Conservation (phyloP, 805 yeast genomes). For the Cephaloascus albidus region DNA sequence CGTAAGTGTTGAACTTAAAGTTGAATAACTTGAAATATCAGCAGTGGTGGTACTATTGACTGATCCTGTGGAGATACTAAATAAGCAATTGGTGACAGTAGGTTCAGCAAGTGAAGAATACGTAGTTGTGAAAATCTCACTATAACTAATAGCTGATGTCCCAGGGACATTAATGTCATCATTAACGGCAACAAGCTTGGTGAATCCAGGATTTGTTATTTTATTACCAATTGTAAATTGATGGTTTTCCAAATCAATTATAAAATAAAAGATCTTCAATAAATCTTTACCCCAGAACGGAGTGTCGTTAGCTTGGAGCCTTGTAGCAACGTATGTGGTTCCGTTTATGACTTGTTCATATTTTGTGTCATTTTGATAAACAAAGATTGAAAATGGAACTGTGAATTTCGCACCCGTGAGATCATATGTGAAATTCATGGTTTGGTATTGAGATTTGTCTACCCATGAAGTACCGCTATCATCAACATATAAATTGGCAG, state of each 20-base stretch:
- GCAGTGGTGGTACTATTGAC: no score
- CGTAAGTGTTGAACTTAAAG: no score
- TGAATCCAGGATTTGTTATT: background rate
- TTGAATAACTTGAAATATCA: no score
- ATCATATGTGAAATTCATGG: background rate
- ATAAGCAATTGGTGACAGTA: no score
- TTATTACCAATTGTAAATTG: background rate
- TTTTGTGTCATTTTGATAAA: background rate
- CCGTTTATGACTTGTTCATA: background rate
- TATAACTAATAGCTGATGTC: background rate
- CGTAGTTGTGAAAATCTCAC: background rate
- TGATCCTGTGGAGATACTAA: no score
- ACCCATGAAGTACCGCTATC: background rate
- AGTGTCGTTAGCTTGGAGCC: no score
- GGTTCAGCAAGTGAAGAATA: no score
- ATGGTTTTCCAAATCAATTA: background rate
- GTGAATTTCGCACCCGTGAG: background rate
- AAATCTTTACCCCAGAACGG: background rate
- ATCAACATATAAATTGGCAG: background rate
- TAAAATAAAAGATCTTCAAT: background rate
- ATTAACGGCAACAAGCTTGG: background rate
- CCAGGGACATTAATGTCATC: background rate
- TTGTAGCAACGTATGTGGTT: no score
- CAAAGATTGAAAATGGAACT: background rate
- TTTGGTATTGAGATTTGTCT: background rate